Percentiles rank a stretch among this genome's conserved stretches.
Evolutionary conservation across 371 early-diverging fungal species (phyloP).

Genomic region (Mortierella sp.): DNA sequence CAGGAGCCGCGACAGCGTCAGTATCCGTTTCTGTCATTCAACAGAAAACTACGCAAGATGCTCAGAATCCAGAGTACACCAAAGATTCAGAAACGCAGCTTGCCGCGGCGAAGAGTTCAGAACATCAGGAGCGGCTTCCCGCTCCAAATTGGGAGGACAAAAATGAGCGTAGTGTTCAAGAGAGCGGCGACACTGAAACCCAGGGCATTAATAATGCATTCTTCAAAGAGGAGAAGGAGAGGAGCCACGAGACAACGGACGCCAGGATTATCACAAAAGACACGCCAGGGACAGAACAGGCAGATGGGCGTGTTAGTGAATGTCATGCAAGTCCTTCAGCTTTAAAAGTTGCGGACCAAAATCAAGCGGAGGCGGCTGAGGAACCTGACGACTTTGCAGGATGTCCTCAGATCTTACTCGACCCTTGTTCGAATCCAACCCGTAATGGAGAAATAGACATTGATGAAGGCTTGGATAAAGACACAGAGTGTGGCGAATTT

Average conservation of each 20-base stretch:
- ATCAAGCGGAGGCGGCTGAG: background rate
- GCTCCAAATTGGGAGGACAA: constrained; percentile 19
- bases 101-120: constrained; percentile 2
- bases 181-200: background rate
- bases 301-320: constrained; percentile 17
- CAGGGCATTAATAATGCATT: background rate
- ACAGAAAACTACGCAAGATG: constrained; percentile 3
- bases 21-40: background rate
- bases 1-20: constrained; percentile 1
- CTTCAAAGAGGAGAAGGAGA: constrained; percentile 1
- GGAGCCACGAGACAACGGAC: background rate
- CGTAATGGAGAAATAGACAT: constrained; percentile 9
- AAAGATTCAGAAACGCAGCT: background rate
- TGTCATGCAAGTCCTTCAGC: constrained; percentile 18
- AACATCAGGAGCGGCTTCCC: background rate
- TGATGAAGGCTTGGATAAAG: constrained; percentile 1
- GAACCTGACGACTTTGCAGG: background rate
- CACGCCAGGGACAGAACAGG: constrained; percentile 15
- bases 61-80: background rate
- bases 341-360: background rate
- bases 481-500: constrained; percentile 7
- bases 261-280: background rate
- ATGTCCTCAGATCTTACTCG: background rate
- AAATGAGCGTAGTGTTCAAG: constrained; percentile 26
- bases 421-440: constrained; percentile 5